Base-by-base conservation (phyloP, 2,329 filamentous ascomycete species). In the Pseudopyricularia cyperi region DNA sequence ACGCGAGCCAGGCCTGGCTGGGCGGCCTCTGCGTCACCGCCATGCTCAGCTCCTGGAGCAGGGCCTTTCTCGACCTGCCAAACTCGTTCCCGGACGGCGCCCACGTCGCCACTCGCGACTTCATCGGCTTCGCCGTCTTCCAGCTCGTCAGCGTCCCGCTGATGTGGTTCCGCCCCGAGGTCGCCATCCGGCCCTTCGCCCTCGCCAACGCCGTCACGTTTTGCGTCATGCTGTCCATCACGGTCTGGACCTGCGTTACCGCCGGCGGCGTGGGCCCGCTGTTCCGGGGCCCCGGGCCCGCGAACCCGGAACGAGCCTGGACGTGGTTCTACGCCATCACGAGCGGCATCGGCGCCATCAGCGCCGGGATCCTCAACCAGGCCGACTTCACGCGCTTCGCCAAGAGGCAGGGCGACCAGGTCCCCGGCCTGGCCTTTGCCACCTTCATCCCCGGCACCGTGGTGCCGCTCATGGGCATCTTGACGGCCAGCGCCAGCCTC, bases 321-420 rank as follows among this genome's bases (percentile, higher is more conserved):
- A 59, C 61, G 28, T 63, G 66, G 33, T 57, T 69, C 42, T 58
- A 63, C 32, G 69, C 67, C 8, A 63, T 72, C 47, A 70, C 67
- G 11, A 66, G 66, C 0, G 63, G 67, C 5, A 68, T 74, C 19
- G 72, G 71, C 4, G 61, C 63, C 26, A 71, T 72, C 49, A 67
- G 70, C 6, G 68, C 70, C 4, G 71, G 71, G 3, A 60, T 72
- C 34, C 66, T 67, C 14, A 75, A 72, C 55, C 71, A 71, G 55
- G 65, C 61, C 17, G 71, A 74, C 59, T 73, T 68, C 56, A 65
- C 68, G 2, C 66, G 71, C 7, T 73, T 72, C 53, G 65, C 68
- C 3, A 57, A 61, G 4, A 58, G 59, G 14, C 70, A 68, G 7
- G 60, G 66, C 9, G 63, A 68, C 48, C 68, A 69, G 49, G 64